Conservation (phyloP, 1,284 basidiomycete genomes). For the Cutaneotrichosporon sp. region DNA sequence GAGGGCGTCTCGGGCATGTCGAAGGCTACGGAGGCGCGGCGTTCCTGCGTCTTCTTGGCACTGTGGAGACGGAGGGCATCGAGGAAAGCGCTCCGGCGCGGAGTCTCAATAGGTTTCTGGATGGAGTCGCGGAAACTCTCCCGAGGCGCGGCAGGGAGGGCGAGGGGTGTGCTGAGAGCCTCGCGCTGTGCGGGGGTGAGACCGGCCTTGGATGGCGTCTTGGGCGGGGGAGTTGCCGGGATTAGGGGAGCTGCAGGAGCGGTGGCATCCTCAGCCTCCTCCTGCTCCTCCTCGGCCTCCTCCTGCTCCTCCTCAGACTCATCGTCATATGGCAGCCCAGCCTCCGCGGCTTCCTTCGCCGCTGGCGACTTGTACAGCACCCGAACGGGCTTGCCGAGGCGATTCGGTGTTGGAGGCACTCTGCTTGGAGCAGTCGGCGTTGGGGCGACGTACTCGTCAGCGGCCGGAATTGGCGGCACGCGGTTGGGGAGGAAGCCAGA, state of each 20-base stretch:
- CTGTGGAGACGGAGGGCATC: conserved; percentile 17
- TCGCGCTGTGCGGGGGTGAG: conserved; percentile 9
- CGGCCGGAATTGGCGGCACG: no score
- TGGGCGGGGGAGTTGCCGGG: background rate
- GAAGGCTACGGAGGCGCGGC: conserved; percentile 36
- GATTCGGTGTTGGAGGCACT: conserved; percentile 15
- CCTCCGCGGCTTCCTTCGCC: background rate
- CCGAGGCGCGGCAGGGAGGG: conserved; percentile 23
- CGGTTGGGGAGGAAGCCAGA: no score
- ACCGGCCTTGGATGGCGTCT: conserved; percentile 3
- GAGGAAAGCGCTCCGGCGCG: conserved; percentile 29
- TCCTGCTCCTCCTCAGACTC: conserved; percentile 10
- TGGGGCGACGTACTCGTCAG: no score
- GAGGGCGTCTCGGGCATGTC: conserved; percentile 31
- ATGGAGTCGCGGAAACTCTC: background rate
- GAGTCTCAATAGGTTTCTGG: conserved; percentile 12
- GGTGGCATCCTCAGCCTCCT: background rate
- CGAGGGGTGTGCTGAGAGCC: conserved; percentile 36
- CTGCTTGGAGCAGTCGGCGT: no score
- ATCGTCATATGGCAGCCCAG: background rate
- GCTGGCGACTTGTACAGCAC: background rate
- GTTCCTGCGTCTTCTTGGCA: background rate
- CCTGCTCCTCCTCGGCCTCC: conserved; percentile 6
- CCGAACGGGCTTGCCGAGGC: conserved; percentile 9
- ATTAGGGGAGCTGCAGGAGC: background rate